Conservation (phyloP, 352 stramenopile species). For the Globisporangium acanthophoron region DNA sequence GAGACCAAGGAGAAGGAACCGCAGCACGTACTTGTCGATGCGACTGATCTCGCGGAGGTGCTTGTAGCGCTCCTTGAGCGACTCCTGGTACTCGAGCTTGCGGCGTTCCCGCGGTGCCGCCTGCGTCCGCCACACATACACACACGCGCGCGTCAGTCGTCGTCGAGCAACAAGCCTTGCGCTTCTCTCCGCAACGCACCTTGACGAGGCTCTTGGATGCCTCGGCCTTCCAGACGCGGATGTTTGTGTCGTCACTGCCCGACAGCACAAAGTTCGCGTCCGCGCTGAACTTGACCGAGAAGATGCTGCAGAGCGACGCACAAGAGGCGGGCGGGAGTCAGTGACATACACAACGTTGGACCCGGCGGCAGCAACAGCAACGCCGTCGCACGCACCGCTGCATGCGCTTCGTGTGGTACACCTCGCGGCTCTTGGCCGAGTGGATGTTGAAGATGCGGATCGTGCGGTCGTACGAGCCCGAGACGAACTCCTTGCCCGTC, state of each 20-base stretch:
- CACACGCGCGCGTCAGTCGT: neutral
- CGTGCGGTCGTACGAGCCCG: slow-evolving; percentile 97
- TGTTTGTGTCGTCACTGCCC: slow-evolving; percentile 98
- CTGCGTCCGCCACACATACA: slow-evolving; percentile 15
- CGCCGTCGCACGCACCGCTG: slow-evolving; percentile 76
- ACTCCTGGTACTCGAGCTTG: slow-evolving; percentile 96
- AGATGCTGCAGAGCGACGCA: slow-evolving; percentile 35
- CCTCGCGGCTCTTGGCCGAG: slow-evolving; percentile 81
- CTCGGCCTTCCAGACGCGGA: slow-evolving; percentile 98
- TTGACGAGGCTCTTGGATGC: slow-evolving; percentile 93
- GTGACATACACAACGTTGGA: no score
- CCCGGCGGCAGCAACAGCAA: no score
- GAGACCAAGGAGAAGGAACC: slow-evolving; percentile 7
- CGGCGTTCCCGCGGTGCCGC: slow-evolving; percentile 70
- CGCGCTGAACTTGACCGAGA: slow-evolving; percentile 84
- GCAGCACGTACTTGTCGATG: slow-evolving; percentile 73
- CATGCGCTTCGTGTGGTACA: slow-evolving; percentile 99
- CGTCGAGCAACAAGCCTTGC: neutral
- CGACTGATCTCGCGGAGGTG: slow-evolving; percentile 94
- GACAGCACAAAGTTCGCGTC: slow-evolving; percentile 96
- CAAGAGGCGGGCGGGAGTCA: neutral
- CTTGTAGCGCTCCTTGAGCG: slow-evolving; percentile 94
- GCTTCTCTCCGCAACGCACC: slow-evolving; percentile 23
- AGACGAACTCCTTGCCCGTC: slow-evolving; percentile 97
- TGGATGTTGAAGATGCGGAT: slow-evolving; percentile 95